Conservation (phyloP, 2,329 filamentous ascomycete species). For the Fusarium protoensiforme region DNA sequence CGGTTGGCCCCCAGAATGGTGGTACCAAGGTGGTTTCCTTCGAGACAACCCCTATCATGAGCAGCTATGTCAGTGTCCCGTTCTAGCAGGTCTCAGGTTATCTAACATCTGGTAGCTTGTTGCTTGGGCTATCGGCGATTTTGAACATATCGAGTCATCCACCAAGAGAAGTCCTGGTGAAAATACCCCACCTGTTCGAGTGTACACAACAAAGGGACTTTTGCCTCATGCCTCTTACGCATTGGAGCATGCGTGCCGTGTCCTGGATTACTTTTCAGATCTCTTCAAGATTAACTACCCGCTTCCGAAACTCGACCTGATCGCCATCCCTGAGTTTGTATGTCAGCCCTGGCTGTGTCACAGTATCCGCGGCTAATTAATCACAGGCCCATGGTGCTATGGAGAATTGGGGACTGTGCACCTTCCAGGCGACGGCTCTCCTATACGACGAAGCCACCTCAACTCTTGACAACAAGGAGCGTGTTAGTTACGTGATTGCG, state of each 20-base stretch:
- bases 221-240: conserved; percentile 89
- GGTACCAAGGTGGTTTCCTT: background rate
- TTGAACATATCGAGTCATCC: background rate
- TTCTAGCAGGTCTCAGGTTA: background rate
- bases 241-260: conserved; percentile 88
- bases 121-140: background rate
- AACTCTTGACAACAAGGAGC: conserved; percentile 88
- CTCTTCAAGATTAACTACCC: conserved; percentile 93
- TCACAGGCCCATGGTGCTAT: background rate
- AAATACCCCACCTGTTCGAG: background rate
- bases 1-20: background rate
- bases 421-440: conserved; percentile 91
- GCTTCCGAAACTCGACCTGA: conserved; percentile 86
- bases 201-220: background rate
- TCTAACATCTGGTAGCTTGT: background rate
- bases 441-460: conserved; percentile 93
- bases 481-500: conserved; percentile 94
- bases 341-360: background rate
- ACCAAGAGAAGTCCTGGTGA: background rate
- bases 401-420: background rate
- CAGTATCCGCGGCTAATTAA: background rate
- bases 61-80: background rate
- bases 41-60: background rate
- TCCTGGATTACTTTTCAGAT: conserved; percentile 95
- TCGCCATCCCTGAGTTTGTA: conserved; percentile 80